These are phyloP conservation scores for Boletus mariae DNA, from an alignment of 1,284 basidiomycete genomes.

Conservation along the genomic window DNA sequence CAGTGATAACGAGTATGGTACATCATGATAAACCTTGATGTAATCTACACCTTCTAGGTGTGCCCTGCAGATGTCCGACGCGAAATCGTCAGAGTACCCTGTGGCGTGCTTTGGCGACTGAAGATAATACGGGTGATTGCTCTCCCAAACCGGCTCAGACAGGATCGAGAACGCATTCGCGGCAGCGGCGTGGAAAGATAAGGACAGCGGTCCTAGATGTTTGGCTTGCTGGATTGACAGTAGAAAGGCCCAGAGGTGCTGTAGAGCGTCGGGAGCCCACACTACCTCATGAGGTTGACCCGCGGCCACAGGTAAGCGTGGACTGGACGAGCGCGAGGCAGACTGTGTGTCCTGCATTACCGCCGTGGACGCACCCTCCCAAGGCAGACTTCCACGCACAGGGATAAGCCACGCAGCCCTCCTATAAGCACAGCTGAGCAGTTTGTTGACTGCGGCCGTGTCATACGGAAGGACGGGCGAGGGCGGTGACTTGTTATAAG, in stretches of 20 bases:
- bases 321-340: slow-evolving; percentile 13
- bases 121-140: slow-evolving; percentile 15
- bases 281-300: slow-evolving; percentile 31
- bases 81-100: slow-evolving; percentile 9
- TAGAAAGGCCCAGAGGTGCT: slow-evolving; percentile 54
- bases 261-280: slow-evolving; percentile 50
- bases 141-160: slow-evolving; percentile 22
- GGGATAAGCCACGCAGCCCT: slow-evolving; percentile 64
- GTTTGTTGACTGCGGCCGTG: slow-evolving; percentile 25
- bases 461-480: slow-evolving; percentile 44
- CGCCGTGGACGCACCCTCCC: slow-evolving; percentile 46
- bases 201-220: slow-evolving; percentile 45
- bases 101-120: slow-evolving; percentile 6
- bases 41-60: slow-evolving; percentile 42
- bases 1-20: slow-evolving; percentile 44
- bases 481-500: slow-evolving; percentile 27
- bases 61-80: slow-evolving; percentile 15
- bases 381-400: slow-evolving; percentile 52
- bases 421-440: slow-evolving; percentile 33
- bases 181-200: slow-evolving; percentile 48
- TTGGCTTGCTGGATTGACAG: slow-evolving; percentile 37
- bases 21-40: slow-evolving; percentile 63
- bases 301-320: slow-evolving; percentile 17
- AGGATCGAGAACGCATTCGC: slow-evolving; percentile 9
- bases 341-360: slow-evolving; percentile 33